Evolutionary conservation across 2,329 filamentous ascomycete species (phyloP).

Genomic region (Scytalidium lignicola): DNA sequence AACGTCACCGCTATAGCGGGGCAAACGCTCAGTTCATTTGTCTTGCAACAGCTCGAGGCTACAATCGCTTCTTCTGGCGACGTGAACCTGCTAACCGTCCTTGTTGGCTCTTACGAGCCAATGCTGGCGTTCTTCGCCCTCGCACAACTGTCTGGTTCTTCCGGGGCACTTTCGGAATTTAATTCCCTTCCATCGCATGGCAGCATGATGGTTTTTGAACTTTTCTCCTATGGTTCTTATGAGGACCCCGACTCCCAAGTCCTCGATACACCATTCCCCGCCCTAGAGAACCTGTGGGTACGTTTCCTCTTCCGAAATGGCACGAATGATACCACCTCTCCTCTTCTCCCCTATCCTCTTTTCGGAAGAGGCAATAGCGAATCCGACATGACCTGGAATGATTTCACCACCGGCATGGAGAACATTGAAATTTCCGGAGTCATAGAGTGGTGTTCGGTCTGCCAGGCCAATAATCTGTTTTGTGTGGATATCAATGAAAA

Average conservation of each 20-base stretch:
- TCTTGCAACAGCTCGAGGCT: constrained; percentile 37
- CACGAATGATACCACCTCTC: constrained; percentile 29
- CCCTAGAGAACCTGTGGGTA: constrained; percentile 37
- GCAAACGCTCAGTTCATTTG: constrained; percentile 42
- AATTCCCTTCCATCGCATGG: constrained; percentile 59
- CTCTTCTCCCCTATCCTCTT: constrained; percentile 26
- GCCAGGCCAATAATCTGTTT: constrained; percentile 17
- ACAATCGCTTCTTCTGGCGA: constrained; percentile 36
- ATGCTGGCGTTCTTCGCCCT: constrained; percentile 52
- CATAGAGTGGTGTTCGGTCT: constrained; percentile 22
- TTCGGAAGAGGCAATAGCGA: constrained; percentile 23
- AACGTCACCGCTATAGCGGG: constrained; percentile 40
- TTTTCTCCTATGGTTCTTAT: constrained; percentile 37
- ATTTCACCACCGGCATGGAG: constrained; percentile 20
- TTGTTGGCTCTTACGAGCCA: constrained; percentile 50
- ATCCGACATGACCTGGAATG: constrained; percentile 22
- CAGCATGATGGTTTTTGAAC: constrained; percentile 70
- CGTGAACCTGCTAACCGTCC: constrained; percentile 43
- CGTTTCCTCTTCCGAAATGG: constrained; percentile 53
- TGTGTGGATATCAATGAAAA: constrained; percentile 16
- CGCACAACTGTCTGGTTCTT: constrained; percentile 35
- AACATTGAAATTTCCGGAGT: constrained; percentile 9
- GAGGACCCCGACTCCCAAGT: constrained; percentile 7
- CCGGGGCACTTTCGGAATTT: constrained; percentile 42
- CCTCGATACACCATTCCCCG: constrained; percentile 25